Percentiles rank a stretch among this genome's conserved stretches.
Evolutionary conservation across 192 early-diverging fungal species (phyloP).

Genomic region (Coemansia sp.): DNA sequence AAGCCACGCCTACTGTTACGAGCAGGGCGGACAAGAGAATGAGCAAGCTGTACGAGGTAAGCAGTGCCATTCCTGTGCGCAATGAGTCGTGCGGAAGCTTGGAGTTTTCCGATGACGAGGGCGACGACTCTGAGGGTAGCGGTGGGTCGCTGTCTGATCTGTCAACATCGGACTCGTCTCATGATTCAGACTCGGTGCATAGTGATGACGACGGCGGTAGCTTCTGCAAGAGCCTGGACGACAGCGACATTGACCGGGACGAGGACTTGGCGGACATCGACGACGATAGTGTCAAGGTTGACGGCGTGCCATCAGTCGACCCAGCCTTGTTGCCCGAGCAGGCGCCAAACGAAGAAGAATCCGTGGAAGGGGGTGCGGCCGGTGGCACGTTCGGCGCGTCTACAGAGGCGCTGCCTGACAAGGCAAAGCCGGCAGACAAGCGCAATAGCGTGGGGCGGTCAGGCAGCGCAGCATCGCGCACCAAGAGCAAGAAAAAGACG

Average conservation of each 20-base stretch:
- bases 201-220: slow-evolving; percentile 33
- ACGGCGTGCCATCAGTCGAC: background rate
- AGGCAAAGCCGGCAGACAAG: slow-evolving; percentile 8
- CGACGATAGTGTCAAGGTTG: slow-evolving; percentile 23
- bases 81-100: slow-evolving; percentile 34
- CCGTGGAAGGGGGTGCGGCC: background rate
- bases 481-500: slow-evolving; percentile 42
- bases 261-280: slow-evolving; percentile 31
- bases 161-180: slow-evolving; percentile 20
- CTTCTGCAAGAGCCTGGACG: slow-evolving; percentile 43
- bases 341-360: background rate
- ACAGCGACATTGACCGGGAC: slow-evolving; percentile 40
- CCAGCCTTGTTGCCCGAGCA: background rate
- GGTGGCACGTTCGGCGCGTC: slow-evolving; percentile 8
- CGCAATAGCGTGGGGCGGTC: slow-evolving; percentile 26
- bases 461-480: slow-evolving; percentile 19
- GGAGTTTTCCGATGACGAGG: slow-evolving; percentile 44
- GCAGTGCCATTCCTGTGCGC: slow-evolving; percentile 11
- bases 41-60: slow-evolving; percentile 22
- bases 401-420: background rate
- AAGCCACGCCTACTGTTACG: background rate
- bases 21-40: slow-evolving; percentile 13
- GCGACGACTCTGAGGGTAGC: slow-evolving; percentile 10
- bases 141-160: slow-evolving; percentile 25
- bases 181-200: slow-evolving; percentile 33